Evolutionary conservation across 805 yeast species (phyloP).

Genomic region (Geotrichum ghanense): DNA sequence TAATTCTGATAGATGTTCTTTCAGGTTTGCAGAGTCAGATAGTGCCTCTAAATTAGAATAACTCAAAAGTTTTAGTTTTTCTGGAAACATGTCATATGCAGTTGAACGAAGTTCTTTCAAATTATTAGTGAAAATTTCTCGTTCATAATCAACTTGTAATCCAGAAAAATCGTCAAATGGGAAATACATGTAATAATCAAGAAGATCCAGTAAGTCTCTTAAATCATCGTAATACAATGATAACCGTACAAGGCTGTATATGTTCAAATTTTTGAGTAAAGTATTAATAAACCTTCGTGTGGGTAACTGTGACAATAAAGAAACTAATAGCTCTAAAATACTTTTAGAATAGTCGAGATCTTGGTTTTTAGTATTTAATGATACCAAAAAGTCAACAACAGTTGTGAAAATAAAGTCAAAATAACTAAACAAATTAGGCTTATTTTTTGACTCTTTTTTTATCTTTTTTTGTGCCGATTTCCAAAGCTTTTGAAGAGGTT

Average conservation of each 20-base stretch:
- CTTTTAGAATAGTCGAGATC: conserved; percentile 5
- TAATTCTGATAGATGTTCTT: conserved; percentile 16
- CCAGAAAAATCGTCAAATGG: conserved; percentile 36
- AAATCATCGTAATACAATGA: conserved; percentile 4
- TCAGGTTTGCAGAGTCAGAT: conserved; percentile 11
- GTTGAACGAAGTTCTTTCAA: conserved; percentile 19
- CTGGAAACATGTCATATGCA: conserved; percentile 15
- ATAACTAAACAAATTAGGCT: neutral
- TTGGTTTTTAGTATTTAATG: conserved; percentile 4
- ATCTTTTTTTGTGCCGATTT: conserved; percentile 11
- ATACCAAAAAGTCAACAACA: conserved; percentile 11
- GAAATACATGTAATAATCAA: conserved; percentile 24
- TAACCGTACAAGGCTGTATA: conserved; percentile 13
- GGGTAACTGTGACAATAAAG: conserved; percentile 30
- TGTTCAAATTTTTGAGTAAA: conserved; percentile 21
- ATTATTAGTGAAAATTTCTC: conserved; percentile 6
- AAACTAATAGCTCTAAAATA: conserved; percentile 19
- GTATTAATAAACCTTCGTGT: conserved; percentile 29
- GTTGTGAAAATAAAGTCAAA: conserved; percentile 15
- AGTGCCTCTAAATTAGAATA: conserved; percentile 20
- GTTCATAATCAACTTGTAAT: conserved; percentile 13
- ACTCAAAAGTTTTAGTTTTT: conserved; percentile 17
- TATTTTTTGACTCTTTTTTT: conserved; percentile 10
- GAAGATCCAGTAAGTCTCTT: conserved; percentile 3
- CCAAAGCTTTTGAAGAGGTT: conserved; percentile 18